Evolutionary conservation across 306 rosid genomes (phyloP).

Genomic region (Amphicarpaea edgeworthii): DNA sequence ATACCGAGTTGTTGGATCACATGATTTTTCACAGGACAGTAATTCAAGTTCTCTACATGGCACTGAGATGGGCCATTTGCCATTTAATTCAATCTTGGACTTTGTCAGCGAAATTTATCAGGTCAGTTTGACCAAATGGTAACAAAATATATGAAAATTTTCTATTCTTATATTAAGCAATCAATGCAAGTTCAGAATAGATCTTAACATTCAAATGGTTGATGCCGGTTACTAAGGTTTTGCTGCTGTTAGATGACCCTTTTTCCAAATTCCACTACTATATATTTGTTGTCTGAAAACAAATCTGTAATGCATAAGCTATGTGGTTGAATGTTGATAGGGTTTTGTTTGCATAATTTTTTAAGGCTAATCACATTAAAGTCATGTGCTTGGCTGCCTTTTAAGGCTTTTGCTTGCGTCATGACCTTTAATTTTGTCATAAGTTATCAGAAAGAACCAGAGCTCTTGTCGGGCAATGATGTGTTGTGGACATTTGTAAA

Average conservation of each 20-base stretch:
- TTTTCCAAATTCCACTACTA: conserved; percentile 19
- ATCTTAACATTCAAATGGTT: conserved; percentile 26
- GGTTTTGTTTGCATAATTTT: conserved; percentile 24
- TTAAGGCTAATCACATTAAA: conserved; percentile 15
- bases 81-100: conserved; percentile 91
- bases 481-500: conserved; percentile 97
- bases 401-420: conserved; percentile 24
- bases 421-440: conserved; percentile 44
- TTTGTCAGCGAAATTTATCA: conserved; percentile 92
- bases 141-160: not conserved
- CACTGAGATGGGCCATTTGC: conserved; percentile 56
- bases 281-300: conserved; percentile 9
- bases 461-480: conserved; percentile 89
- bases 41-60: conserved; percentile 61
- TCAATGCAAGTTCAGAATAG: conserved; percentile 11
- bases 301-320: not conserved
- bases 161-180: conserved; percentile 26
- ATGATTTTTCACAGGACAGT: conserved; percentile 67
- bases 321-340: conserved; percentile 14
- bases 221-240: not conserved
- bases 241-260: conserved; percentile 15
- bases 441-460: conserved; percentile 86
- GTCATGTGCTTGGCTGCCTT: conserved; percentile 23
- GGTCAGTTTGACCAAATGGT: conserved; percentile 60
- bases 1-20: conserved; percentile 71